These are phyloP conservation scores for Umbelopsis sp. DNA, from an alignment of 192 early-diverging fungal genomes.

Conservation along the genomic window DNA sequence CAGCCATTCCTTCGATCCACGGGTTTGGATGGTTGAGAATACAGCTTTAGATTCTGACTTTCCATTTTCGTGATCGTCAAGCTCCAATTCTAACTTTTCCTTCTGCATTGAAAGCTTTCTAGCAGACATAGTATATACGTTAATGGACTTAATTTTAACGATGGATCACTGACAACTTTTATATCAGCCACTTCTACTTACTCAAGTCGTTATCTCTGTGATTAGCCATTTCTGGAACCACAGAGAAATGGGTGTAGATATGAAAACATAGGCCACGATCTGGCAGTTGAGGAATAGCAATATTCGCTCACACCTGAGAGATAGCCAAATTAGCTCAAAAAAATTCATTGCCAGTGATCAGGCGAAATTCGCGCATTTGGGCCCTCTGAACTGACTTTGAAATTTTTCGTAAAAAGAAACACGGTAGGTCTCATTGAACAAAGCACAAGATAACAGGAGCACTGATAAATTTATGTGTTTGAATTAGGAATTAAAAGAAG, in stretches of 20 bases:
- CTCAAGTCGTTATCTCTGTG: neutral
- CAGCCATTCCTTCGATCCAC: constrained; percentile 12
- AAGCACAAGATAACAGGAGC: too few relatives aligned
- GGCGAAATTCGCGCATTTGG: constrained; percentile 13
- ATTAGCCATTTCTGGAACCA: neutral
- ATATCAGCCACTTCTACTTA: neutral
- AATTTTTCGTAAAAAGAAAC: too few relatives aligned
- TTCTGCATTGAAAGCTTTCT: neutral
- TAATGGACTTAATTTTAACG: neutral
- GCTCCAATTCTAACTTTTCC: neutral
- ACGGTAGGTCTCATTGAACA: too few relatives aligned
- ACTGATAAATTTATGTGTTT: too few relatives aligned
- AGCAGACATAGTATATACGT: neutral
- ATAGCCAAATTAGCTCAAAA: constrained; percentile 8
- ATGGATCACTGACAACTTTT: neutral
- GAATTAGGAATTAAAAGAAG: too few relatives aligned
- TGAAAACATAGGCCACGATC: neutral
- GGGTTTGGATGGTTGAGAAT: constrained; percentile 3
- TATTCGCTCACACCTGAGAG: constrained; percentile 10
- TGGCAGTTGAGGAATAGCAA: neutral
- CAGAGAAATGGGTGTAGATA: neutral
- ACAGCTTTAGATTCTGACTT: neutral
- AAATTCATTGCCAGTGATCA: neutral
- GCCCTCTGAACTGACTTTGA: too few relatives aligned
- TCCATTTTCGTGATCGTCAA: neutral